Evolutionary conservation across 169 alveolate genomes (phyloP).

Genomic region (Eimeria falciformis): DNA sequence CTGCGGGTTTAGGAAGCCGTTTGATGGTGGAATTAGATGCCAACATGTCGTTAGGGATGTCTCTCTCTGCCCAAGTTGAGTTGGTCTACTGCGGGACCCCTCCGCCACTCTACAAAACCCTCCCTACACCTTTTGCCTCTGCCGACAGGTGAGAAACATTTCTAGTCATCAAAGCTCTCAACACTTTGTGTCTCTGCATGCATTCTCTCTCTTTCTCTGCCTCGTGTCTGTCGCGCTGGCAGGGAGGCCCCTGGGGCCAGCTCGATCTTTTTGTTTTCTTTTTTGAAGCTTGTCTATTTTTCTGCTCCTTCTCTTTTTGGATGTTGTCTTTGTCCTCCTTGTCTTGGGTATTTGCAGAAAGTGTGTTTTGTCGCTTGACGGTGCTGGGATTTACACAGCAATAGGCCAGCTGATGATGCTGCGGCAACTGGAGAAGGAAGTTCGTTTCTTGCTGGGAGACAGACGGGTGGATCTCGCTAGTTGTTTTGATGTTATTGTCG

Average conservation of each 20-base stretch:
- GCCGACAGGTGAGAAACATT: conserved; percentile 1
- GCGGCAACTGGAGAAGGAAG: conserved; percentile 63
- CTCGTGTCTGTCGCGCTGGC: too few species aligned
- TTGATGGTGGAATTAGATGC: conserved; percentile 9
- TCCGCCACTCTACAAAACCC: conserved; percentile 9
- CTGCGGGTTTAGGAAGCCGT: not conserved
- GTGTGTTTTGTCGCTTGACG: conserved; percentile 51
- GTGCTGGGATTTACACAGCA: conserved; percentile 50
- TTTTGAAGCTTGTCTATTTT: too few species aligned
- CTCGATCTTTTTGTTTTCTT: too few species aligned
- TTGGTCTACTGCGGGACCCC: conserved; percentile 61
- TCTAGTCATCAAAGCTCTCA: too few species aligned
- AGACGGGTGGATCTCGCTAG: not conserved
- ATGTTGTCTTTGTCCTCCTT: too few species aligned
- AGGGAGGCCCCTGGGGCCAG: too few species aligned
- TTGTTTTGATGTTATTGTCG: conserved; percentile 50
- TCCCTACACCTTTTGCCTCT: not conserved
- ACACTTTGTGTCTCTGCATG: too few species aligned
- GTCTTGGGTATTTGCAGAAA: not conserved
- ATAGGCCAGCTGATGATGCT: conserved; percentile 57
- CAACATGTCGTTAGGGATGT: conserved; percentile 60
- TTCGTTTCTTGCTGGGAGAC: conserved; percentile 59
- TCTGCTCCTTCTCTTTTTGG: too few species aligned
- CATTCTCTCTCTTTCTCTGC: too few species aligned
- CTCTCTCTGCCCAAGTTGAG: not conserved